Base-by-base conservation (phyloP, 345 rosid genomes). In the Psidium guajava region DNA sequence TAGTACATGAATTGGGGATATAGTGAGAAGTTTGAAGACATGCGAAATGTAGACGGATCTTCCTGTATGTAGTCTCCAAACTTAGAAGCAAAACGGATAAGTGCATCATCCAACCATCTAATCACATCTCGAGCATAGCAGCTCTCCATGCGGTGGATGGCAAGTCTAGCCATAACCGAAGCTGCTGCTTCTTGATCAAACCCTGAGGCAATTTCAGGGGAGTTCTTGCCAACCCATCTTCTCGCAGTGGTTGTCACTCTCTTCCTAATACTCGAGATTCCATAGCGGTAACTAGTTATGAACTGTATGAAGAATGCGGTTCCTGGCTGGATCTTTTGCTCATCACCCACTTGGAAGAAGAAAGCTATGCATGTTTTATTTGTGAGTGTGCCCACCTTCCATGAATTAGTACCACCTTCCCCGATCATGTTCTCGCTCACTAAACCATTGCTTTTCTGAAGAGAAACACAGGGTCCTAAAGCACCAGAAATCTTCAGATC, bases 181-280 rank as follows among this genome's bases (percentile, higher is more conserved):
- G 99, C 96, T 24, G 99, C 99, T 81, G 98, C 93, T 94, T 97
- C 99, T 91, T 97, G 99, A 91, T 96, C 99, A 36, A 97, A 97
- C 50, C 99, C 97, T 20, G 97, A 89, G 85, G 91, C 86, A 54
- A 94, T 91, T 84, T 97, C 99, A 4, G 96, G 94, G 2, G 98
- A 91, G 84, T 92, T 92, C 85, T 93, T 96, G n/a, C 90, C 90
- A 55, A 91, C 96, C 98, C 98, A 97, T 89, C 99, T 94, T 88
- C 99, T 93, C 10, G 98, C 99, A 84, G 95, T 98, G 1, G 99
- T 97, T 57, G 97, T 94, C 59, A 97, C 98, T 83, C 99, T 92
- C 87, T 93, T 94, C 86, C 93, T 89, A 56, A 93, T 21, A 83
- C 93, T 95, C 88, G 89, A 88, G 90, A 91, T 93, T 56, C 96